Base-by-base conservation (phyloP, 75 land plant species). In the Pinus taeda region DNA sequence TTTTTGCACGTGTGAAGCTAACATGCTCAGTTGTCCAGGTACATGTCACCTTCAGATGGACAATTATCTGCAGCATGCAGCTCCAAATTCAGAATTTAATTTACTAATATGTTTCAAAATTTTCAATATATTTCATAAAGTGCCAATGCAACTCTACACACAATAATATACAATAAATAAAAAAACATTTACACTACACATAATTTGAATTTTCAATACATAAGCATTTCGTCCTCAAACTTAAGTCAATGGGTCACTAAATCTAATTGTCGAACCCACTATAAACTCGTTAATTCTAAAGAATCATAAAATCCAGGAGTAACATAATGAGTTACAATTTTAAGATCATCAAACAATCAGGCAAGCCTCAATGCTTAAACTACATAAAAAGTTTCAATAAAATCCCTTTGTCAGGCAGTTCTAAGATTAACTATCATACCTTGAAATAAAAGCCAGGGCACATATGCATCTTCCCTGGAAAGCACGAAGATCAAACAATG, bases 1-100 rank as follows among this genome's bases (percentile, higher is more conserved):
- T 15, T 65, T 65, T 65, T 65, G 39, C 69, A 33, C 20, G 69
- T 33, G 17, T 33, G 39, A 65, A 30, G 20, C 36, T 30, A 24
- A 33, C 69, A 65, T 60, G 69, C 39, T 18, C 39, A 15, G 36
- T 33, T 65, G 20, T 65, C 69, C 69, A 65, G 69, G 36, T 65
- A 65, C 39, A 65, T 65, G 69, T 65, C 69, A 65, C 69, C 69
- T 65, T 65, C 42, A 65, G 39, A 65, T 65, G 69, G 15, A 65
- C 69, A 65, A 65, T 65, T 5, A 65, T 65, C 69, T 33, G 69
- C 69, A 65, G 69, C 69, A 65, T 65, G 39, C 69, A 65, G 36
- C 69, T 65, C 39, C 55, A 65, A 65, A 30, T 65, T 65, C 69
- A 65, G 69, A 65, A 60, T 7, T 60, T 60, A 17, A 60, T 60